These are phyloP conservation scores for Choanephora cucurbitarum DNA, from an alignment of 371 early-diverging fungal species.

Conservation along the genomic window DNA sequence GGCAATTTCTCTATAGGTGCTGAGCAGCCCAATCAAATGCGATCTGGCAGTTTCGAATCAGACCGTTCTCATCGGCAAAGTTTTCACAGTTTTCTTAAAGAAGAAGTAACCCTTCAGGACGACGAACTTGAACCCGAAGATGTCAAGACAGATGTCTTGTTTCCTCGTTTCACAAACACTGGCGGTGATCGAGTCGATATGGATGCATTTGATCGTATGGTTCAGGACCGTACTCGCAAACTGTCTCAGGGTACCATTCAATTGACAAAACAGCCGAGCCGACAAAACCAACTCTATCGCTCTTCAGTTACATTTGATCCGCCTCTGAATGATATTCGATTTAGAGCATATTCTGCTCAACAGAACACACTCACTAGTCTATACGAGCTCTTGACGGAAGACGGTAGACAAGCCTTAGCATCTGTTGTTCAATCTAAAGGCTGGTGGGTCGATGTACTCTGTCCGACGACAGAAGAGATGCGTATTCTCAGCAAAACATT, in stretches of 20 bases:
- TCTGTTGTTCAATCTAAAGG: conserved; percentile 51
- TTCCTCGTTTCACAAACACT: conserved; percentile 27
- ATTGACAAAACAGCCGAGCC: conserved; percentile 29
- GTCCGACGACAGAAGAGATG: conserved; percentile 84
- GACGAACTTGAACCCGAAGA: conserved; percentile 18
- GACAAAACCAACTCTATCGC: conserved; percentile 29
- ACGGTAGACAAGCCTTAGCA: conserved; percentile 40
- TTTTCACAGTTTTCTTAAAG: conserved; percentile 9
- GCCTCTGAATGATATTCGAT: conserved; percentile 19
- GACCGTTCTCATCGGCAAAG: neutral
- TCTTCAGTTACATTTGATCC: conserved; percentile 1
- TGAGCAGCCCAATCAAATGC: neutral
- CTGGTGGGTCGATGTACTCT: conserved; percentile 89
- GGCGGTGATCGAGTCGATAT: conserved; percentile 31
- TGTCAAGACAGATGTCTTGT: conserved; percentile 41
- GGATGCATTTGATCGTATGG: conserved; percentile 33
- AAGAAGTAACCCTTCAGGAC: neutral
- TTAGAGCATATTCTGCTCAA: conserved; percentile 28
- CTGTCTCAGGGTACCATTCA: conserved; percentile 26
- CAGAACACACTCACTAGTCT: conserved; percentile 5
- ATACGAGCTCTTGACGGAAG: conserved; percentile 27
- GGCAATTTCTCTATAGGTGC: neutral
- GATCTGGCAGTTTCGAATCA: no score
- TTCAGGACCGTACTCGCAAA: conserved; percentile 27
- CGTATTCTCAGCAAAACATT: conserved; percentile 64